phyloP scores from a whole-genome alignment of 2,329 filamentous ascomycete genomes.

The Coniella vitis region DNA sequence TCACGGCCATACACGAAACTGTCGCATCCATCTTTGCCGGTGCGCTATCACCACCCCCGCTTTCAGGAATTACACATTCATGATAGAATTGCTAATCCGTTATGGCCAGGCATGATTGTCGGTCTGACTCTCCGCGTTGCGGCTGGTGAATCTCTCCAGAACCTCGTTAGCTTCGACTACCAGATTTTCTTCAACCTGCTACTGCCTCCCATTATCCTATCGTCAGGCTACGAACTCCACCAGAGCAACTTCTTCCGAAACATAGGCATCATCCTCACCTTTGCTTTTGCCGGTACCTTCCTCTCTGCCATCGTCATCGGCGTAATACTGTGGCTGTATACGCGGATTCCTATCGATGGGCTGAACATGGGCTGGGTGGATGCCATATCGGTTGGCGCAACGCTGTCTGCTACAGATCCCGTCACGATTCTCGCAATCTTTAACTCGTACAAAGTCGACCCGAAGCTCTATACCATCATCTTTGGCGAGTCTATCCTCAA shows the following conservation, averaged over 20 bases:
- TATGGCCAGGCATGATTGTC: conserved; percentile 78
- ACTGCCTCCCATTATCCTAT: conserved; percentile 95
- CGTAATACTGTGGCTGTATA: conserved; percentile 82
- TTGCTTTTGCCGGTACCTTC: conserved; percentile 95
- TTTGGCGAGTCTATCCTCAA: conserved; percentile 98
- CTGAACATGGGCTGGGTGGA: conserved; percentile 87
- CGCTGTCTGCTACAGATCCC: conserved; percentile 91
- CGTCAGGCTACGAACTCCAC: conserved; percentile 93
- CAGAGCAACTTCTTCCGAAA: conserved; percentile 99
- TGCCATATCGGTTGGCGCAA: conserved; percentile 92
- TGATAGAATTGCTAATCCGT: background rate
- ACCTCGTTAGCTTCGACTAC: conserved; percentile 93
- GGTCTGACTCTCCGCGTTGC: conserved; percentile 80
- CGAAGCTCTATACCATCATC: conserved; percentile 96
- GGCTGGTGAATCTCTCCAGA: conserved; percentile 75
- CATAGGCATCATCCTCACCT: conserved; percentile 93
- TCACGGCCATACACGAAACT: conserved; percentile 95
- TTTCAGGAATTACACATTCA: background rate
- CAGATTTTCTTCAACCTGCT: conserved; percentile 99
- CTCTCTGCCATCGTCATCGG: conserved; percentile 95
- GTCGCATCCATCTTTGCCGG: conserved; percentile 97
- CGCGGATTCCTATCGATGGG: conserved; percentile 76
- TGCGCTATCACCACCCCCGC: conserved; percentile 29
- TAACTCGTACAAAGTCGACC: conserved; percentile 98
- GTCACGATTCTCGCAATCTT: conserved; percentile 98